Base-by-base conservation (phyloP, 441 rosid genomes). In the Mallotus japonicus region DNA sequence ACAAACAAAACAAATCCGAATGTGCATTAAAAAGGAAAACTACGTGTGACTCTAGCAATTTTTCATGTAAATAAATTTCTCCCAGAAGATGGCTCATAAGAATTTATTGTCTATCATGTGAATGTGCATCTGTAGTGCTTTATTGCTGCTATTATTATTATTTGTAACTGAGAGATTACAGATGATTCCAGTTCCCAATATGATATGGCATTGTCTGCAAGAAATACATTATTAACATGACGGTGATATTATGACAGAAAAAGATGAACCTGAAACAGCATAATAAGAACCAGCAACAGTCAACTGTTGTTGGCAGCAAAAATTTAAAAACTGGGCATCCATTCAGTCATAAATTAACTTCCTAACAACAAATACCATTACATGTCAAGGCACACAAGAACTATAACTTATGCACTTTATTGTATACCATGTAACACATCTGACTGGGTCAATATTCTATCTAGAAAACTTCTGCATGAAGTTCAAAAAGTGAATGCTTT, bases 1-100 rank as follows among this genome's bases (percentile, higher is more conserved):
- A 69, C 72, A 70, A 70, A 72, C 57, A 69, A 44, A 75, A 56
- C 44, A 47, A 67, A 68, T 58, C 51, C 12, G 69, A 60, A 72
- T 75, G 53, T 84, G 57, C 47, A 42, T 20, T 11, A 49, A 46
- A 40, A 22, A 64, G 58, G 46, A 59, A 71, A 53, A 74, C 24
- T 73, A 65, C 5, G 40, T 2, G 51, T 62, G 4, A 28, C 40
- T 1, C 28, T 32, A n/a, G 20, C 19, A 69, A 50, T 8, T 61
- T 32, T 44, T 47, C 2, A 4, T 40, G 40, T 4, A 47, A 57
- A 14, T 22, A 5, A 59, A 24, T 2, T 59, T 8, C 6, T 22
- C 73, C 53, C n/a, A 24, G 15, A 62, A 28, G 32, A 37, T 13
- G 15, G 62, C 37, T 6, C 32, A 13, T 47, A 12, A 47, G 8